Evolutionary conservation across 2,329 filamentous ascomycete genomes (phyloP).

Genomic region (Fusarium euwallaceae): DNA sequence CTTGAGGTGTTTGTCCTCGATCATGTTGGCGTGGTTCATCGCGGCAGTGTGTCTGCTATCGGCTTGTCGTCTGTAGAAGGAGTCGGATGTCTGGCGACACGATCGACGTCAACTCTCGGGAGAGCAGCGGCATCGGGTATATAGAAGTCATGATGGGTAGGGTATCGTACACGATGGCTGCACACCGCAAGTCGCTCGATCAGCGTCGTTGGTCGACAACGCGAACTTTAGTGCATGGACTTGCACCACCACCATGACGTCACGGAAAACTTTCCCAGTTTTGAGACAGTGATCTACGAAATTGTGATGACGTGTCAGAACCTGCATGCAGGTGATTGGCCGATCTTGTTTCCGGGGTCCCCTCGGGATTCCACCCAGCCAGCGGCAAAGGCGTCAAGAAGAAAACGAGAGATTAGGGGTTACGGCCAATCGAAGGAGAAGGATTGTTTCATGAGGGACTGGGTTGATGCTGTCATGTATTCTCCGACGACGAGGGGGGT

Average conservation of each 20-base stretch:
- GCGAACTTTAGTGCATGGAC: neutral
- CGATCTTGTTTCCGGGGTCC: neutral
- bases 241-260: neutral
- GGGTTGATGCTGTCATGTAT: neutral
- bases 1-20: constrained; percentile 3
- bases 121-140: neutral
- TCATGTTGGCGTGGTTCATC: constrained; percentile 5
- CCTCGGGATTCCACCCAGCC: neutral
- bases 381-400: constrained; percentile 1
- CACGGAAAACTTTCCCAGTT: neutral
- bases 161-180: neutral
- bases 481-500: neutral
- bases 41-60: neutral
- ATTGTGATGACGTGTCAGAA: constrained; percentile 2
- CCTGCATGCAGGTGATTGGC: neutral
- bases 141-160: constrained; percentile 2
- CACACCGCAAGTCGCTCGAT: constrained; percentile 1
- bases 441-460: neutral
- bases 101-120: neutral
- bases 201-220: neutral
- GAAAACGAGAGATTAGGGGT: neutral
- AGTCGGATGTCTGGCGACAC: neutral
- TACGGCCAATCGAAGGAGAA: neutral
- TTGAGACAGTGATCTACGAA: neutral
- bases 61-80: neutral